Evolutionary conservation across 2,329 filamentous ascomycete species (phyloP), one percentile per base, ranked within the genome.

Genomic region (Trichophaea hybrida): DNA sequence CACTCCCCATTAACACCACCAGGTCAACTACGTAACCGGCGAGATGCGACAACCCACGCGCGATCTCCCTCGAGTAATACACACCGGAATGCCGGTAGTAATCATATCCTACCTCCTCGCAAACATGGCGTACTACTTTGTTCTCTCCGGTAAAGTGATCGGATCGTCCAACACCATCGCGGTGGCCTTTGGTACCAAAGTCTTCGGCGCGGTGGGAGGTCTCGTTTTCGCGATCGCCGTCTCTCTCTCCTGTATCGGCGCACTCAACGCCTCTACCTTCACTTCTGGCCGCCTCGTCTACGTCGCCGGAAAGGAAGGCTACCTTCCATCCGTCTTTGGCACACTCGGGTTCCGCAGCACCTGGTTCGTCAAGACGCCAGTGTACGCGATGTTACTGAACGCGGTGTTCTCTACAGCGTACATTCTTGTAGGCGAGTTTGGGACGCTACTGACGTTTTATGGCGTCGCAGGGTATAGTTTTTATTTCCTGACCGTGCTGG

Each of bases 1-100:
- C 10, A 17, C 35, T 64, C 48, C 35, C 15, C 35, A 33, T 40
- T 57, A 49, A 52, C 59, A 31, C 58, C 49, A 24, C 7, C 64
- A 93, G 88, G 94, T 91, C 64, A 98, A 96, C 73, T 98, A 96
- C 69, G 93, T 98, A 5, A 89, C 94, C 0, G 93, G 90, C 68
- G 93, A 98, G 73, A 97, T 98, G 75, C 86, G 89, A 69, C 90
- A 96, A 69, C 88, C 93, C 0, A 80, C 80, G 52, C 83, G 89
- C 64, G 93, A 98, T 71, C 82, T 98, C 7, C 93, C 93, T 0
- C 83, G 88, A 24, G 90, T 96, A 32, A 95, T 98, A 59, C 93
- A 98, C 74, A 95, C 91, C 0, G 90, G 91, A 12, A 93, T 98
- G 80, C 90, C 93, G 1, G 76, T 96, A 49, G 91, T 98, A 60